Evolutionary conservation across 2,329 filamentous ascomycete genomes (phyloP).

Genomic region (Fusarium verrucosum): DNA sequence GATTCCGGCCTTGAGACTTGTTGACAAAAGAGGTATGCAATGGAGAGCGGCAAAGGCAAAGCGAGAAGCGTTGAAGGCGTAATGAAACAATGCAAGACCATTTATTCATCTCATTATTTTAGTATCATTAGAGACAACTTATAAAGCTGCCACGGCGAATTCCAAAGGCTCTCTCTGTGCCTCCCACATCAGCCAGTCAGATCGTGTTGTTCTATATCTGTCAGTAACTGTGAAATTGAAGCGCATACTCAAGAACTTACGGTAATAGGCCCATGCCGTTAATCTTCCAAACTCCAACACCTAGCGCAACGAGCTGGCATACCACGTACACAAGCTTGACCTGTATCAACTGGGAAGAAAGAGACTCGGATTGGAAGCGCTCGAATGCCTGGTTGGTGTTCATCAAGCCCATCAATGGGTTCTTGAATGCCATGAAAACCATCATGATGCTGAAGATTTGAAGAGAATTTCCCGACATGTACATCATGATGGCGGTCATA

Average conservation of each 20-base stretch:
- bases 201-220: constrained; percentile 80
- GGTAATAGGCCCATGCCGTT: constrained; percentile 96
- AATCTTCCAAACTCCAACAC: constrained; percentile 92
- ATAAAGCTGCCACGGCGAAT: constrained; percentile 70
- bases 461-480: constrained; percentile 98
- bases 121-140: constrained; percentile 26
- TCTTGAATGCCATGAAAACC: constrained; percentile 99
- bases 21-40: constrained; percentile 58
- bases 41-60: constrained; percentile 63
- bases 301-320: constrained; percentile 86
- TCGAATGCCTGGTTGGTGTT: constrained; percentile 88
- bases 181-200: constrained; percentile 98
- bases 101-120: constrained; percentile 10
- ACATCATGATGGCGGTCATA: constrained; percentile 99
- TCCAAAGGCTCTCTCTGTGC: constrained; percentile 74
- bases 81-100: background rate
- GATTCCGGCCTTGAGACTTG: constrained; percentile 60
- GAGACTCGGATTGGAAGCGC: constrained; percentile 86
- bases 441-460: constrained; percentile 99
- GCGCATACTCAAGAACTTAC: constrained; percentile 60
- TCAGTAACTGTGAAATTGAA: constrained; percentile 13
- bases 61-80: constrained; percentile 43
- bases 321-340: constrained; percentile 89
- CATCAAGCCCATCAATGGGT: constrained; percentile 84
- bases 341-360: constrained; percentile 74